These are phyloP conservation scores for Macrocybe sp. DNA, from an alignment of 1,284 basidiomycete species.

Conservation along the genomic window DNA sequence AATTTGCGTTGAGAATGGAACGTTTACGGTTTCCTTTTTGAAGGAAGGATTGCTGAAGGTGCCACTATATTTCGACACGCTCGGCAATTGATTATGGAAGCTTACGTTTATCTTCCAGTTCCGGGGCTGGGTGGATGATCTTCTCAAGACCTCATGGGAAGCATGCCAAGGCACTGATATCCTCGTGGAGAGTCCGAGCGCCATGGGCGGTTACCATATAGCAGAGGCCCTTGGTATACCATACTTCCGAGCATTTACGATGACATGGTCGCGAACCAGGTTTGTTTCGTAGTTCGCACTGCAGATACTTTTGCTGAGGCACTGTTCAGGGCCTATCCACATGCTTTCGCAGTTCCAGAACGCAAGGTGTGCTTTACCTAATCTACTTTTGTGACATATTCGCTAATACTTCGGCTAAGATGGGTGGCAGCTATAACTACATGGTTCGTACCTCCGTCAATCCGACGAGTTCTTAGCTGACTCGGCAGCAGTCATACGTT, in stretches of 20 bases:
- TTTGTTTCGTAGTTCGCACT: constrained; percentile 16
- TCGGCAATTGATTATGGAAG: too few species aligned
- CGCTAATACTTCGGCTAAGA: constrained; percentile 38
- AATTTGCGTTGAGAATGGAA: constrained; percentile 95
- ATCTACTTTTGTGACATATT: constrained; percentile 8
- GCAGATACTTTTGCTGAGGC: constrained; percentile 6
- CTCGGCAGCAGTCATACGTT: constrained; percentile 62
- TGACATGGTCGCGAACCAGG: constrained; percentile 81
- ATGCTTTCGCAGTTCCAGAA: constrained; percentile 96
- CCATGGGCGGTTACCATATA: constrained; percentile 98
- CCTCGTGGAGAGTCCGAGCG: constrained; percentile 91
- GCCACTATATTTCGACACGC: background rate
- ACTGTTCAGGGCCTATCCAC: constrained; percentile 79
- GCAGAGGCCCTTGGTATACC: constrained; percentile 92
- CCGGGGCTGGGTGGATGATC: constrained; percentile 94
- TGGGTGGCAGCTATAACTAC: constrained; percentile 97
- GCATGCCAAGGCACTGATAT: constrained; percentile 95
- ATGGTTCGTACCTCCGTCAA: constrained; percentile 56
- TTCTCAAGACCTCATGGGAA: constrained; percentile 90
- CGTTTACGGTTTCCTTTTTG: constrained; percentile 91
- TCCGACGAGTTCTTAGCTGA: constrained; percentile 4
- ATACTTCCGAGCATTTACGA: constrained; percentile 90
- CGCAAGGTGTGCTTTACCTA: constrained; percentile 49
- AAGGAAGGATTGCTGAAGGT: constrained; percentile 89
- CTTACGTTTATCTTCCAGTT: constrained; percentile 47